Evolutionary conservation across 2,329 filamentous ascomycete species (phyloP), one percentile per base, ranked within the genome.

Genomic region (Capronia coronata): DNA sequence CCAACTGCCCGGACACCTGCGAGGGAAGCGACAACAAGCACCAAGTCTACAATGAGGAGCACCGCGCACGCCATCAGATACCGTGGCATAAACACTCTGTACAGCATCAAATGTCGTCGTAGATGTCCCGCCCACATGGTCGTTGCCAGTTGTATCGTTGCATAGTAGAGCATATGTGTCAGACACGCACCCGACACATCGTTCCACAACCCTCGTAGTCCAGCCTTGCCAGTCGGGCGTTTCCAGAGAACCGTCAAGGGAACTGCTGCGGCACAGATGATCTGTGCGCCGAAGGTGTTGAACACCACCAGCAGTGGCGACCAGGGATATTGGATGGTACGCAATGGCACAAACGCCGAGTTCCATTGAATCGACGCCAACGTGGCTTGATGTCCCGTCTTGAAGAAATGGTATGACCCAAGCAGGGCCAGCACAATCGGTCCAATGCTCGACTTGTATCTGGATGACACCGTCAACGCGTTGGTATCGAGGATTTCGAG

Each of bases 341-440:
- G 50, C 8, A 97, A 76, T 0, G 91, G 86, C 58, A 98, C 87
- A 69, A 98, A 98, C 2, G 89, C 91, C 16, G 81, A 80, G 70
- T 98, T 93, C 93, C 93, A 98, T 64, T 98, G 93, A 63, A 98
- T 91, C 58, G 82, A 87, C 59, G 83, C 79, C 19, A 95, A 77
- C 0, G 83, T 85, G 10, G 91, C 91, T 69, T 97, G 91, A 68
- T 98, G 93, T 54, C 93, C 93, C 0, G 93, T 98, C 65, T 94
- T 96, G 80, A 98, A 98, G 74, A 83, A 98, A 72, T 96, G 84
- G 68, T 91, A 94, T 62, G 86, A 88, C 52, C 90, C 93, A 1
- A 98, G 79, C n/a, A 97, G 71, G 9, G 83, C 91, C 21, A 97
- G 78, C 55, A 94, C 76, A 32, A 93, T 73, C 16, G 93, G 90